These are phyloP conservation scores for Haberlea rhodopensis DNA, from an alignment of 257 asterid species.

Conservation along the genomic window DNA sequence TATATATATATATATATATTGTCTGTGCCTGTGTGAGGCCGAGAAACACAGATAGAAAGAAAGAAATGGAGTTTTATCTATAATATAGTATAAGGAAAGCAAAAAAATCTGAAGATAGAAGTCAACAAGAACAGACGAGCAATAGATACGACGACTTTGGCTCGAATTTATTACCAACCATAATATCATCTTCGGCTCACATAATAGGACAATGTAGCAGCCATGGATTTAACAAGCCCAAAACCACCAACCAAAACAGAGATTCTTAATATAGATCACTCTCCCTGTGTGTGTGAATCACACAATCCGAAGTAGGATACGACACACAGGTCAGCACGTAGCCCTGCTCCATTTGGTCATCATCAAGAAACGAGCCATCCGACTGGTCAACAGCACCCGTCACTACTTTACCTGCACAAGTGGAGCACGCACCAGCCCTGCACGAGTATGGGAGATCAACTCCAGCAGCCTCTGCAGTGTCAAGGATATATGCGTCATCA, in stretches of 20 bases:
- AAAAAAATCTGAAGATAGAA: too few species aligned
- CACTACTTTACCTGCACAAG: conserved; percentile 37
- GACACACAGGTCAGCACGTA: conserved; percentile 39
- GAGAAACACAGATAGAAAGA: background rate
- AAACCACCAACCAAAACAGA: background rate
- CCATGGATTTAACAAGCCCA: background rate
- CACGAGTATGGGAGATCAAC: conserved; percentile 44
- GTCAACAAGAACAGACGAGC: too few species aligned
- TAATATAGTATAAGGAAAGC: too few species aligned
- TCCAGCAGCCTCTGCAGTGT: conserved; percentile 41
- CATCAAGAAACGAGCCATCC: conserved; percentile 40
- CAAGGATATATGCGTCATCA: conserved; percentile 39
- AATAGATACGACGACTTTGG: background rate
- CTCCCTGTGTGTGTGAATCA: conserved; percentile 44
- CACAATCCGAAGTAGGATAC: conserved; percentile 39
- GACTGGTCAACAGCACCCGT: conserved; percentile 45
- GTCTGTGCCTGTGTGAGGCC: too few species aligned
- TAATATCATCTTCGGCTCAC: background rate
- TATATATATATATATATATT: too few species aligned
- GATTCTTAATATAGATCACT: conserved; percentile 32
- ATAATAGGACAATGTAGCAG: background rate
- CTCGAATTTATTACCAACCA: background rate
- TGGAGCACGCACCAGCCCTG: conserved; percentile 45
- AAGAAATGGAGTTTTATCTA: background rate
- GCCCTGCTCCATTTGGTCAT: conserved; percentile 38